phyloP scores from a whole-genome alignment of 2,329 filamentous ascomycete species.

The Pseudopyrenochaeta lycopersici region DNA sequence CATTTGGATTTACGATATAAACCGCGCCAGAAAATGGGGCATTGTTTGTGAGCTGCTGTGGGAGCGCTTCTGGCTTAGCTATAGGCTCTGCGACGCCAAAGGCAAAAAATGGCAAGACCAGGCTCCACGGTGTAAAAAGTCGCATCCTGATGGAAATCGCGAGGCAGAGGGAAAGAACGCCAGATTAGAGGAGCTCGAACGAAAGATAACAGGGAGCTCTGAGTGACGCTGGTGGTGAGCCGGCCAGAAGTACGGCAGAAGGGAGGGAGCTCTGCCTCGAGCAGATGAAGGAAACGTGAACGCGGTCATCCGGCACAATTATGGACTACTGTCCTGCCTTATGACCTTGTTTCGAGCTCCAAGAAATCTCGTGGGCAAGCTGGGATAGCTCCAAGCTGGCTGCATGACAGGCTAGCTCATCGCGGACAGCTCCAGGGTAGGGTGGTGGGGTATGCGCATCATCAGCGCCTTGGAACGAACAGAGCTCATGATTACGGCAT shows the following conservation, averaged over 20 bases:
- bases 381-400: slow-evolving; percentile 36
- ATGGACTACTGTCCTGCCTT: slow-evolving; percentile 29
- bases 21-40: slow-evolving; percentile 52
- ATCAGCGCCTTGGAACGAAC: slow-evolving; percentile 19
- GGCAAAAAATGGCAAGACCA: slow-evolving; percentile 20
- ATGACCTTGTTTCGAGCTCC: slow-evolving; percentile 33
- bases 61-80: slow-evolving; percentile 35
- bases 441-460: slow-evolving; percentile 26
- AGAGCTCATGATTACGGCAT: slow-evolving; percentile 5
- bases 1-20: slow-evolving; percentile 47
- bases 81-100: slow-evolving; percentile 32
- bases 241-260: slow-evolving; percentile 20
- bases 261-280: slow-evolving; percentile 10
- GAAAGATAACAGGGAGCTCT: neutral
- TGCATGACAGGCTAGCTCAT: slow-evolving; percentile 41
- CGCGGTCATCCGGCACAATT: slow-evolving; percentile 19
- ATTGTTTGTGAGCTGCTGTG: slow-evolving; percentile 45
- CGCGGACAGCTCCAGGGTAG: slow-evolving; percentile 31
- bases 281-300: slow-evolving; percentile 9
- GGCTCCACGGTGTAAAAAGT: slow-evolving; percentile 15
- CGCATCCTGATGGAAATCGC: slow-evolving; percentile 22
- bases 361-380: slow-evolving; percentile 31
- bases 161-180: slow-evolving; percentile 4
- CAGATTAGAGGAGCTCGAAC: neutral
- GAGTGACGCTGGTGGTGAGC: neutral